Evolutionary conservation across 2,329 filamentous ascomycete species (phyloP).

Genomic region (Akanthomyces dipterigenus): DNA sequence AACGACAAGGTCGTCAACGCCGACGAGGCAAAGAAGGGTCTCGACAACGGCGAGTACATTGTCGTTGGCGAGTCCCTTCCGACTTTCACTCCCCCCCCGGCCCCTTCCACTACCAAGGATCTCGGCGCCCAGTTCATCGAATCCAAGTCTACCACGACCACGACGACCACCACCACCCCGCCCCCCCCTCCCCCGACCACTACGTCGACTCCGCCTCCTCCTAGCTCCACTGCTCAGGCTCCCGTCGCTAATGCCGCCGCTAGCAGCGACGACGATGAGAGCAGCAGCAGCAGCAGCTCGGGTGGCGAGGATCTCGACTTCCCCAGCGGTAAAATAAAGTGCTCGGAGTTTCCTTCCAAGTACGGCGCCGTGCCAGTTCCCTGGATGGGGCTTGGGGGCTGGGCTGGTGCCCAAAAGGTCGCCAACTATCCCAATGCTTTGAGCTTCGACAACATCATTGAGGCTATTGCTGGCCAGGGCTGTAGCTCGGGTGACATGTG

Average conservation of each 20-base stretch:
- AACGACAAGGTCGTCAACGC: constrained; percentile 55
- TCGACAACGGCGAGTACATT: constrained; percentile 64
- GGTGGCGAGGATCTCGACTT: constrained; percentile 62
- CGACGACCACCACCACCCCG: constrained; percentile 23
- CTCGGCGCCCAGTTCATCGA: constrained; percentile 46
- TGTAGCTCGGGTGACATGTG: constrained; percentile 66
- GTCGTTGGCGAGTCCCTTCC: constrained; percentile 54
- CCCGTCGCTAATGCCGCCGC: constrained; percentile 17
- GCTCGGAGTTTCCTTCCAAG: constrained; percentile 65
- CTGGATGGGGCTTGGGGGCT: constrained; percentile 67
- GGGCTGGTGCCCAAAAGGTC: constrained; percentile 70
- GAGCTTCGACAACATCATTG: constrained; percentile 60
- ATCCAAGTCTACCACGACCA: constrained; percentile 30
- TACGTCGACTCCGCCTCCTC: constrained; percentile 17
- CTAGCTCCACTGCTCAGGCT: constrained; percentile 11
- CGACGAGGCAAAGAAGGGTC: constrained; percentile 61
- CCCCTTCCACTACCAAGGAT: constrained; percentile 27
- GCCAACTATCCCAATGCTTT: constrained; percentile 42
- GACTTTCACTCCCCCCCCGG: constrained; percentile 40
- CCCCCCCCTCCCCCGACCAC: constrained; percentile 23
- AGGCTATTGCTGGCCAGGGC: constrained; percentile 51
- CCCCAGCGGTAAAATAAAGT: constrained; percentile 66
- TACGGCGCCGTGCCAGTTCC: constrained; percentile 71
- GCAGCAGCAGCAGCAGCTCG: constrained; percentile 23
- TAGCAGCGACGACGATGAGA: constrained; percentile 18